Base-by-base conservation (phyloP, 352 stramenopile genomes). In the Pythium coloratum region DNA sequence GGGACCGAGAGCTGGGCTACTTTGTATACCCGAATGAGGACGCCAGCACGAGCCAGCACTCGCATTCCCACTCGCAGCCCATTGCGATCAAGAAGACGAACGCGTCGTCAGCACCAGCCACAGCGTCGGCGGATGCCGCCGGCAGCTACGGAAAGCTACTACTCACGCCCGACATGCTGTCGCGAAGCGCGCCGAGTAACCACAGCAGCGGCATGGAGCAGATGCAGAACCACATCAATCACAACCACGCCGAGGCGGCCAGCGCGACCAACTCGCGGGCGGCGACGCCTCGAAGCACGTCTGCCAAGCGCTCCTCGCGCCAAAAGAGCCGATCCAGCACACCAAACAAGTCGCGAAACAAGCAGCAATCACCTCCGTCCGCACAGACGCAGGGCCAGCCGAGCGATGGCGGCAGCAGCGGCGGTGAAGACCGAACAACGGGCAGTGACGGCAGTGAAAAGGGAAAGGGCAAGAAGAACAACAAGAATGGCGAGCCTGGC, bases 1-100 rank as follows among this genome's bases (percentile, higher is more conserved):
- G 86, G 86, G 86, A 94, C 71, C 86, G 87, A 58, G 75, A 88
- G 26, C 80, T 92, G 24, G 86, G 86, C 30, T 94, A 94, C 62
- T 94, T 94, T 55, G 86, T 90, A 69, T 94, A 94, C 71, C 86
- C 86, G 14, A 80, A 63, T 7, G 81, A 86, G 33, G 53, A 66
- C 18, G 26, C 18, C 20, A 38, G 47, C 2, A 18, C 28, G 20
- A 18, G 20, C 14, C 49, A 53, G 34, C 32, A 32, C 13, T 12
- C 33, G 26, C 8, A 13, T n/a, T 33, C 28, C 6, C 34, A 68
- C 46, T 73, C 69, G 16, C 59, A 57, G 12, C 68, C 71, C 30
- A 78, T 78, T 42, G 64, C 71, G 58, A 78, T 77, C 56, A 70
- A 57, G 38, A 64, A 60, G 32, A 47, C 40, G 26, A 38, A 20